Conservation (phyloP, 331 rosid species). For the Malus hybrid region DNA sequence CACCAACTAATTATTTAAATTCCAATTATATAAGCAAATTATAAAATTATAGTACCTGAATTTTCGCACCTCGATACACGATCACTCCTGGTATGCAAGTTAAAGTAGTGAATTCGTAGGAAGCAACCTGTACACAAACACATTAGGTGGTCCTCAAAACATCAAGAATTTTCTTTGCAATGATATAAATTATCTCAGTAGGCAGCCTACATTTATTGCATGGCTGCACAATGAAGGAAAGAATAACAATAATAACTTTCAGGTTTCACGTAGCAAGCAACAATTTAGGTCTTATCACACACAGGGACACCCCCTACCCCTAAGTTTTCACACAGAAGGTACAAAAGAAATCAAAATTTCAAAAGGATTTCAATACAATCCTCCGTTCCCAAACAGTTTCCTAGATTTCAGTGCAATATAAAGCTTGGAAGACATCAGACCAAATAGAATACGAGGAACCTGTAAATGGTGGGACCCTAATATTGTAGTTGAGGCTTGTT, state of each 20-base stretch:
- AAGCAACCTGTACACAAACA: slow-evolving; percentile 70
- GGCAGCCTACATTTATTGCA: background rate
- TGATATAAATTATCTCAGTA: too few relatives aligned
- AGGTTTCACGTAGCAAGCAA: background rate
- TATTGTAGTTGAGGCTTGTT: background rate
- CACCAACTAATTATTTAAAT: too few relatives aligned
- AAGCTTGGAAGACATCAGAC: background rate
- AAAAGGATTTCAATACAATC: background rate
- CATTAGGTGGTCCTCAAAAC: slow-evolving; percentile 15
- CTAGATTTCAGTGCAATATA: background rate
- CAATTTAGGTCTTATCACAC: background rate
- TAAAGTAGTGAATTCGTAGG: slow-evolving; percentile 91
- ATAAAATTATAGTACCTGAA: slow-evolving; percentile 55
- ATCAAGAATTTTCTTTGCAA: background rate
- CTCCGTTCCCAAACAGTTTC: background rate
- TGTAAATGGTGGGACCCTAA: background rate
- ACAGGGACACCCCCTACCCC: background rate
- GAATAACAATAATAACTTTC: background rate
- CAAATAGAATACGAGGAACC: background rate
- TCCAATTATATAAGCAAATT: background rate
- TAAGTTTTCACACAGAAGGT: background rate
- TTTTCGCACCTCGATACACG: slow-evolving; percentile 79
- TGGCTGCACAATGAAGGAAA: slow-evolving; percentile 6
- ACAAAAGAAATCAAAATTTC: background rate
- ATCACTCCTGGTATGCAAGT: slow-evolving; percentile 99